Evolutionary conservation across 176 grass and related monocot species (phyloP), one percentile per base, ranked within the genome.

Genomic region (Saccharum officinarum): DNA sequence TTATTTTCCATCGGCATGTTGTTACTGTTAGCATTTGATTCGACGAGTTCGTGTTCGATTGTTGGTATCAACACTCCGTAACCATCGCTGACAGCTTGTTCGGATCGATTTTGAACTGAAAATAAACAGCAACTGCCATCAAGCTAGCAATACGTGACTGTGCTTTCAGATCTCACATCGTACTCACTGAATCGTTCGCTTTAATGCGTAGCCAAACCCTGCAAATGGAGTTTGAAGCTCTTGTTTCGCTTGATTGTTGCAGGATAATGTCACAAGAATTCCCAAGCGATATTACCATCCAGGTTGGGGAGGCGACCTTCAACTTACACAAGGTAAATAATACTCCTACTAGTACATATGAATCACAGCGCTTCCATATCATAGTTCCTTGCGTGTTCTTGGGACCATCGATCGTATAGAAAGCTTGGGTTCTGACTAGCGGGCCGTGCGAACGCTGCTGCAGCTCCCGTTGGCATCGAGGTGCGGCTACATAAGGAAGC

Each of bases 201-300:
- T 30, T 30, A 16, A 6, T 45, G 17, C 22, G 34, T 50, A 67
- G 18, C 74, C 11, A 44, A 67, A 68, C 4, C 10, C 10, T 50
- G 52, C 31, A 50, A 15, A 1, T 72, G 70, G 37, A 81, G n/a
- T 45, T 10, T 66, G 66, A 78, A 17, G 1, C 31, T 28, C 12
- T 34, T n/a, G 25, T n/a, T 61, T 79, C 0, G 8, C 23, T 68
- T 77, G 57, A n/a, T 52, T 72, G 80, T 7, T 67, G 23, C 69
- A 99, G 97, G 97, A 92, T 99, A 57, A 84, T 60, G 22, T 99
- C 97, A 18, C 97, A 92, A 39, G 92, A 99, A 55, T 68, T 88
- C 49, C 84, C 97, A 1, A 94, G 86, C 52, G 93, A 96, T 76
- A 86, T 96, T 31, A 90, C 67, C 26, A 80, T 99, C 69, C 86